A percentile compares a stretch with the other conserved stretches of the same genome.
Evolutionary conservation across 805 yeast genomes (phyloP).

Genomic region (Hyphopichia homilentoma): DNA sequence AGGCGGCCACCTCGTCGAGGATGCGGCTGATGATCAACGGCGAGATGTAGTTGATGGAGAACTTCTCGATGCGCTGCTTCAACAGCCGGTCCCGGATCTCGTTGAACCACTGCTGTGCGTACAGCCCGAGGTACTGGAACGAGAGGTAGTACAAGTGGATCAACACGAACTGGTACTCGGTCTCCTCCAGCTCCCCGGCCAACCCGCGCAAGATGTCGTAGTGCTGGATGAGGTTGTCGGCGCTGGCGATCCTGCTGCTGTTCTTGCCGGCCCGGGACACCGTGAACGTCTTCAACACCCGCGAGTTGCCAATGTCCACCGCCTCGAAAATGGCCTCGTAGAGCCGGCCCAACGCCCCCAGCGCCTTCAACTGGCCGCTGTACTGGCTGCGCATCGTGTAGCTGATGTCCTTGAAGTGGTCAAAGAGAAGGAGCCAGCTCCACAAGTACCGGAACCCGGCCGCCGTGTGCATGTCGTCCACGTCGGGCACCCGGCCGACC

Average conservation of each 20-base stretch:
- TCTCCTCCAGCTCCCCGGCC: slow-evolving; percentile 13
- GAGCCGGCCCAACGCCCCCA: slow-evolving; percentile 44
- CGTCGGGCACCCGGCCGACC: slow-evolving; percentile 27
- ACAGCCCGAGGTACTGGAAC: slow-evolving; percentile 51
- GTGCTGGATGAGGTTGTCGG: slow-evolving; percentile 13
- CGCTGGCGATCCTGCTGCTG: slow-evolving; percentile 4
- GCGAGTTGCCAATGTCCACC: slow-evolving; percentile 36
- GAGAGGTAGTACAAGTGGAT: slow-evolving; percentile 50
- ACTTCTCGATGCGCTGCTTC: slow-evolving; percentile 57
- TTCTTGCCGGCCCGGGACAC: slow-evolving; percentile 5
- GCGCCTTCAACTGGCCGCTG: slow-evolving; percentile 49
- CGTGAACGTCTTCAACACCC: slow-evolving; percentile 16
- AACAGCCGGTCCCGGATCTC: slow-evolving; percentile 64
- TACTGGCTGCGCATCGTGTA: slow-evolving; percentile 60
- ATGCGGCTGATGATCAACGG: slow-evolving; percentile 60
- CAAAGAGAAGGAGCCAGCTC: slow-evolving; percentile 65
- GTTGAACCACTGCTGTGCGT: slow-evolving; percentile 65
- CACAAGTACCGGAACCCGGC: slow-evolving; percentile 42
- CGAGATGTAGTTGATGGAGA: slow-evolving; percentile 59
- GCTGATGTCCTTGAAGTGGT: slow-evolving; percentile 61
- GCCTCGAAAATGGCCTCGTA: slow-evolving; percentile 54
- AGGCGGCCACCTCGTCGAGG: slow-evolving; percentile 45
- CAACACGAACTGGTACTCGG: slow-evolving; percentile 38
- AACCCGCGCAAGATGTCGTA: slow-evolving; percentile 18
- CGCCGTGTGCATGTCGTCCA: slow-evolving; percentile 11